A percentile compares a stretch with the other conserved stretches of the same genome.
Evolutionary conservation across 306 rosid genomes (phyloP).

Genomic region (Medicago lupulina): DNA sequence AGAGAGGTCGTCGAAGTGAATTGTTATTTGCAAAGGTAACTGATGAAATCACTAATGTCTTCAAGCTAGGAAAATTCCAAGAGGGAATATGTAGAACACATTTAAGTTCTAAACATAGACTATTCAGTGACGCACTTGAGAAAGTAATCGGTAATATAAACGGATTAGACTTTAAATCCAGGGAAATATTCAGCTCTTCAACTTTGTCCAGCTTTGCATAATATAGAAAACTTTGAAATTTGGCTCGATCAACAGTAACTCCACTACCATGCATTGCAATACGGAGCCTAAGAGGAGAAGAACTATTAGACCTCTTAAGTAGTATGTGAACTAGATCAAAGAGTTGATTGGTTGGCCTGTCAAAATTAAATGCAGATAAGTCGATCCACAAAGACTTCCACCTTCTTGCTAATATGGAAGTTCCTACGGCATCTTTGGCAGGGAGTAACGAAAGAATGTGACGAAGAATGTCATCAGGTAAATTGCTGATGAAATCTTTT

Average conservation of each 20-base stretch:
- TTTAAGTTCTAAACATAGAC: not conserved
- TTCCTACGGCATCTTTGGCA: not conserved
- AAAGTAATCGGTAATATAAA: slow-evolving; percentile 14
- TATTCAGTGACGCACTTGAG: slow-evolving; percentile 12
- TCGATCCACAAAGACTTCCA: not conserved
- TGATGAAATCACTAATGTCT: not conserved
- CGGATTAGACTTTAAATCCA: not conserved
- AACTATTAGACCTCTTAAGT: not conserved
- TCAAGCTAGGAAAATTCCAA: not conserved
- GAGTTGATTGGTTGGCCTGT: not conserved
- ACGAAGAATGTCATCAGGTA: not conserved
- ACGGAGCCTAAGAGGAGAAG: not conserved
- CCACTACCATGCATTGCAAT: not conserved
- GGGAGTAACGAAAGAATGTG: not conserved
- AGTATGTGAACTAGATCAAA: not conserved
- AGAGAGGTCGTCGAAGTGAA: slow-evolving; percentile 4
- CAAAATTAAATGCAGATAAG: not conserved
- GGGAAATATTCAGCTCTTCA: slow-evolving; percentile 21
- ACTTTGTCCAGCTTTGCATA: slow-evolving; percentile 15
- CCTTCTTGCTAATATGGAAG: not conserved
- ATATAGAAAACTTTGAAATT: not conserved
- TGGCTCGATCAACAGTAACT: not conserved
- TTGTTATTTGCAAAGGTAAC: slow-evolving; percentile 17
- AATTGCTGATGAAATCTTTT: not conserved
- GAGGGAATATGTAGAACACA: not conserved